phyloP scores from a whole-genome alignment of 2,329 filamentous ascomycete species.

The Fusarium brachygibbosum region DNA sequence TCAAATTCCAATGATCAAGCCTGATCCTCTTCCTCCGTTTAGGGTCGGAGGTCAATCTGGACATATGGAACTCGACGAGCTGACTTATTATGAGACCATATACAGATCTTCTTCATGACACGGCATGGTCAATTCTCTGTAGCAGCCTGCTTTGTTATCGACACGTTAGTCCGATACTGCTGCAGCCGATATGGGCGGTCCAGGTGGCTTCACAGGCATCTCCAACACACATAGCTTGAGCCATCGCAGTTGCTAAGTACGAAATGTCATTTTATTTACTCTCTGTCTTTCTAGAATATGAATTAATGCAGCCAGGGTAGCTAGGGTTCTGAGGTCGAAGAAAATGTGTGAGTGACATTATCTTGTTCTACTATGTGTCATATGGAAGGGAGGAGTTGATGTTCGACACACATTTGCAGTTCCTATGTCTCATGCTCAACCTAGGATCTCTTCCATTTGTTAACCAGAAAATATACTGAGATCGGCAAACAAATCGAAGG shows the following conservation, averaged over 20 bases:
- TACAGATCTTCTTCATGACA: background rate
- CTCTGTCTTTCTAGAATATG: background rate
- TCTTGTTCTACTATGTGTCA: no score
- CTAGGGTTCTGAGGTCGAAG: no score
- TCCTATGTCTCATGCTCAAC: no score
- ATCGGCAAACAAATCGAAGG: no score
- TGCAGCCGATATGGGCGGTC: background rate
- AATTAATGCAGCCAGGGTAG: background rate
- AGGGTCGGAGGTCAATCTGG: background rate
- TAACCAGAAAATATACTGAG: no score
- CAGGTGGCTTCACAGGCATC: background rate
- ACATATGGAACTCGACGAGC: no score
- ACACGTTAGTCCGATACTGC: background rate
- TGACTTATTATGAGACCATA: no score
- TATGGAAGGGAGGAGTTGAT: background rate
- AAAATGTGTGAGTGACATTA: background rate
- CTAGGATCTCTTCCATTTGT: background rate
- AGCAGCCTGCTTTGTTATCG: background rate
- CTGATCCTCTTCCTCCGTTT: no score
- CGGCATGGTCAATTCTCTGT: background rate
- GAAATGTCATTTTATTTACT: fast-evolving
- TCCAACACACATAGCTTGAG: background rate
- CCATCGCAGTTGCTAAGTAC: background rate
- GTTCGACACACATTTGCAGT: background rate
- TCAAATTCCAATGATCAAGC: background rate